Evolutionary conservation across 257 asterid genomes (phyloP).

Genomic region (Solanum sitiens): DNA sequence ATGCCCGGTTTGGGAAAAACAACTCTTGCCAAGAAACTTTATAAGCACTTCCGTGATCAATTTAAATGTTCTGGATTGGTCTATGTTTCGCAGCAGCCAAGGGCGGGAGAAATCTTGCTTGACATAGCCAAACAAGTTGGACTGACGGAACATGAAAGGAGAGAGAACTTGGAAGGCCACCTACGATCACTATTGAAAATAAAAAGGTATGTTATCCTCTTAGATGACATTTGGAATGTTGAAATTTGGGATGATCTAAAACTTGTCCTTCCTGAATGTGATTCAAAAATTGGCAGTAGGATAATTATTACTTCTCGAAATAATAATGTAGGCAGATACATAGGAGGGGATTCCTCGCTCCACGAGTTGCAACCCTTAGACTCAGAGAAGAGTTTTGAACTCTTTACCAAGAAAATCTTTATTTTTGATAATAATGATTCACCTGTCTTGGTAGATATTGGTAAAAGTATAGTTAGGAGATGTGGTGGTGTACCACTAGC

Average conservation of each 20-base stretch:
- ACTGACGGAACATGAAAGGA: neutral
- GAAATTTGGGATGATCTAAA: neutral
- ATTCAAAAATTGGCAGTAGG: neutral
- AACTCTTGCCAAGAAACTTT: neutral
- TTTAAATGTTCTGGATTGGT: neutral
- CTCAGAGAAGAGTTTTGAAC: neutral
- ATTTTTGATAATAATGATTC: neutral
- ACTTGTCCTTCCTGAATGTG: neutral
- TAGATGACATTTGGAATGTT: constrained; percentile 6
- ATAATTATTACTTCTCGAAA: neutral
- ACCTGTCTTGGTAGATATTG: neutral
- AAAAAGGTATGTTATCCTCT: neutral
- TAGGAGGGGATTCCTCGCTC: neutral
- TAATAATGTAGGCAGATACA: neutral
- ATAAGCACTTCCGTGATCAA: neutral
- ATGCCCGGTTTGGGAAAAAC: neutral
- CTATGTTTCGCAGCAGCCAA: constrained; percentile 1
- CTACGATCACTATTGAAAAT: neutral
- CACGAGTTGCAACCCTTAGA: neutral
- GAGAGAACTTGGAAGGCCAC: neutral
- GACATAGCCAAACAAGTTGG: constrained; percentile 13
- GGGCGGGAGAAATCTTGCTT: neutral
- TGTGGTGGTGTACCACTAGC: neutral
- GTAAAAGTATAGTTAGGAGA: neutral
- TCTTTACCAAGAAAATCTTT: neutral